Conservation (phyloP, 1,139 yeast species). For the Pichia sp. region DNA sequence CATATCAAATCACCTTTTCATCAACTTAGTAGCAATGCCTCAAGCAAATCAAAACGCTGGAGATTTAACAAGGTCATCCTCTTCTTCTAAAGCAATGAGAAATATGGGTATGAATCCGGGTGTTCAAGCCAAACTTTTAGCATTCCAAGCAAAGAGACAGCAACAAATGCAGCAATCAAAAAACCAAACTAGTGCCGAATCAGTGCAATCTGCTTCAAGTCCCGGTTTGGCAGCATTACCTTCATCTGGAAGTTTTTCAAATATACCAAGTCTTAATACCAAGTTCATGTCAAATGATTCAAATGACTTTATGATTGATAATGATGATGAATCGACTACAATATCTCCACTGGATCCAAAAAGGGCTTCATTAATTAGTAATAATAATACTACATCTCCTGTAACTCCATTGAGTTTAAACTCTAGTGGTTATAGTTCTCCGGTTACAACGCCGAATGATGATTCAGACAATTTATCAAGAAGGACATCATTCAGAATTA, state of each 20-base stretch:
- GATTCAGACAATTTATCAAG: slow-evolving; percentile 9
- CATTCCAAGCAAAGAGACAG: slow-evolving; percentile 42
- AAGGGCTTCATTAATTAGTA: neutral
- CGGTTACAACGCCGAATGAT: slow-evolving; percentile 17
- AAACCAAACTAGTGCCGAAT: neutral
- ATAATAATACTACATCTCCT: slow-evolving; percentile 12
- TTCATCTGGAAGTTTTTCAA: neutral
- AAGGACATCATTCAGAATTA: slow-evolving; percentile 14
- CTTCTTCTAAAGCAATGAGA: slow-evolving; percentile 13
- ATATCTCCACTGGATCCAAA: slow-evolving; percentile 9
- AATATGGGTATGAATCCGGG: slow-evolving; percentile 42
- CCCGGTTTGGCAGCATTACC: neutral
- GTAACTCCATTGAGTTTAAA: slow-evolving; percentile 18
- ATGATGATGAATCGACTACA: slow-evolving; percentile 6
- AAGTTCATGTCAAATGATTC: neutral
- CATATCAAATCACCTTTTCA: neutral
- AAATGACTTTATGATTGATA: neutral
- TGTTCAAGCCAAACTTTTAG: slow-evolving; percentile 67
- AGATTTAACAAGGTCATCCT: slow-evolving; percentile 12
- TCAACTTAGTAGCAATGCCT: neutral
- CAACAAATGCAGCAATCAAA: slow-evolving; percentile 13
- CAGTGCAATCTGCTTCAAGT: neutral
- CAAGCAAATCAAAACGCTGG: slow-evolving; percentile 4
- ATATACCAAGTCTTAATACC: neutral
- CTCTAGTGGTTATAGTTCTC: slow-evolving; percentile 15